phyloP scores from a whole-genome alignment of 148 eudicot species.

The Rhododendron simsii region DNA sequence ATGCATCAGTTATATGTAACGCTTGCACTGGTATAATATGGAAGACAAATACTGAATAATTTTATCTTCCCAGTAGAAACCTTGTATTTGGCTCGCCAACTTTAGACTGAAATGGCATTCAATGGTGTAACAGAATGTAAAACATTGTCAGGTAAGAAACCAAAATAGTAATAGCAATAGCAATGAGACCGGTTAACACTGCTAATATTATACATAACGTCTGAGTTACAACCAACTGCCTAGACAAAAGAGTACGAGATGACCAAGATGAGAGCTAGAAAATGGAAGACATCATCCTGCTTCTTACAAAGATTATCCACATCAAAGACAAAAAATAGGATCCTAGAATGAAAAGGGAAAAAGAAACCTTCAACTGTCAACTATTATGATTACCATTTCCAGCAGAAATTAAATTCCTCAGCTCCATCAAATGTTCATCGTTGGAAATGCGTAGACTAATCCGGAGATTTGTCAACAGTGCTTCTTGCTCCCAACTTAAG shows the following conservation, averaged over 20 bases:
- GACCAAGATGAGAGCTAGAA: constrained; percentile 6
- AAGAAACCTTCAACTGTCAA: constrained; percentile 8
- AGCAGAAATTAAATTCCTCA: constrained; percentile 42
- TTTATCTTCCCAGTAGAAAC: background rate
- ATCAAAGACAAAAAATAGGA: background rate
- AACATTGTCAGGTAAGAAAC: background rate
- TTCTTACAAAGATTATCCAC: constrained; percentile 11
- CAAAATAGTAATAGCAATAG: background rate
- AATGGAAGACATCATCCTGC: background rate
- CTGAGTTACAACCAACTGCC: constrained; percentile 19
- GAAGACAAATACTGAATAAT: background rate
- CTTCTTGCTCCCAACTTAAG: constrained; percentile 65
- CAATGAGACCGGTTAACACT: constrained; percentile 11
- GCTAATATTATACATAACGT: constrained; percentile 13
- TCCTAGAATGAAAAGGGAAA: background rate
- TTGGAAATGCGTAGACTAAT: constrained; percentile 48
- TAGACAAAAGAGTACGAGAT: constrained; percentile 1
- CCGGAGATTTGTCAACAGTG: constrained; percentile 45
- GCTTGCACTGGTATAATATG: background rate
- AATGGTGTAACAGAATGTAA: background rate
- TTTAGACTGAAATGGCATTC: background rate
- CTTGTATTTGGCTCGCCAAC: background rate
- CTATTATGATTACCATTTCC: constrained; percentile 23
- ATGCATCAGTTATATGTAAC: background rate
- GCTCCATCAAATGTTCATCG: constrained; percentile 57